Percentiles rank a stretch among this genome's conserved stretches.
These are phyloP conservation scores for Boletus edulis DNA, from an alignment of 768 basidiomycete species.

Conservation along the genomic window DNA sequence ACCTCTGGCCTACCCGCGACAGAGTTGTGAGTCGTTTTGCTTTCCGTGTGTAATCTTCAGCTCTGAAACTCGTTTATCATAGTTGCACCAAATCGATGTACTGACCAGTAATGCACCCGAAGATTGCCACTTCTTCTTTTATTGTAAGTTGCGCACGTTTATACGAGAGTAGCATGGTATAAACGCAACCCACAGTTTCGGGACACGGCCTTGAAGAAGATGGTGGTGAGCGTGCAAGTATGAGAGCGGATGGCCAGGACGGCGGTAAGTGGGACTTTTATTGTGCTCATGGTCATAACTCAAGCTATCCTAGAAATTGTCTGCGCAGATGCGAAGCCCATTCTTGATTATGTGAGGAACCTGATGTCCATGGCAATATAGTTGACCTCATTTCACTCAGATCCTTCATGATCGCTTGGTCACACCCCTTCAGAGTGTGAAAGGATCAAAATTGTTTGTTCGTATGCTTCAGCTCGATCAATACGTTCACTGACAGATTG, in stretches of 20 bases:
- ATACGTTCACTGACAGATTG: not conserved
- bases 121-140: conserved; percentile 52
- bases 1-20: conserved; percentile 39
- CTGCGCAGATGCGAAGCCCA: conserved; percentile 15
- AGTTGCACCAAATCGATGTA: conserved; percentile 40
- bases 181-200: conserved; percentile 8
- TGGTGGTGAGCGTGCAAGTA: conserved; percentile 25
- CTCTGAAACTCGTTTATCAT: not conserved
- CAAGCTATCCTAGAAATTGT: conserved; percentile 18
- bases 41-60: not conserved
- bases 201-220: conserved; percentile 23
- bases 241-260: conserved; percentile 48
- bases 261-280: conserved; percentile 35
- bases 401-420: conserved; percentile 20
- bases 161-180: not conserved
- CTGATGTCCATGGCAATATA: not conserved
- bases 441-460: conserved; percentile 23
- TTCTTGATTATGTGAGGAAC: conserved; percentile 22
- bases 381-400: conserved; percentile 8
- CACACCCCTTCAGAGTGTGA: conserved; percentile 13
- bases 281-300: not conserved
- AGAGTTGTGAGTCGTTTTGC: conserved; percentile 40
- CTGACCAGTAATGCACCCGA: conserved; percentile 41
- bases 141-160: conserved; percentile 38
- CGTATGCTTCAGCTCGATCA: not conserved